phyloP scores from a whole-genome alignment of 2,329 filamentous ascomycete species.

The Aspergillus terreus region DNA sequence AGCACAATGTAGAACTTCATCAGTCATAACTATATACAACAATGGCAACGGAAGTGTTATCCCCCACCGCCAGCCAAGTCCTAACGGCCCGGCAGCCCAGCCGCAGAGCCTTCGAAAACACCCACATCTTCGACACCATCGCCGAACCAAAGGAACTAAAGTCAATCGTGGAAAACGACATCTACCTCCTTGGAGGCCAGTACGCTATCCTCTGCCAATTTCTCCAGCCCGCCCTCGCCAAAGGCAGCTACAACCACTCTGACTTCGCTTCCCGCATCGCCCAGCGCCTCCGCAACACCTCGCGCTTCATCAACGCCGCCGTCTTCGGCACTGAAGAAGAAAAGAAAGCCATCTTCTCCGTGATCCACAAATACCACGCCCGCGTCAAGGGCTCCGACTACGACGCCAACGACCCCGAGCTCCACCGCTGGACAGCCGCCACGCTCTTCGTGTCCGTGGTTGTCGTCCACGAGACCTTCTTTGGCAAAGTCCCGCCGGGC shows the following conservation, averaged over 20 bases:
- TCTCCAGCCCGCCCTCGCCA: constrained; percentile 22
- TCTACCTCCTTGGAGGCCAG: constrained; percentile 12
- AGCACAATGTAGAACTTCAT: too few species aligned
- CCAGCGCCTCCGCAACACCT: constrained; percentile 22
- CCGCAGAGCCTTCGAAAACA: neutral
- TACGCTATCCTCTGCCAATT: constrained; percentile 25
- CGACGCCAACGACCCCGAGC: constrained; percentile 24
- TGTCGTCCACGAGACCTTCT: constrained; percentile 24
- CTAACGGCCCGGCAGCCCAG: neutral
- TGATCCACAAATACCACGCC: constrained; percentile 22
- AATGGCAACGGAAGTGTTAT: neutral
- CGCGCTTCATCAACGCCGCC: constrained; percentile 23
- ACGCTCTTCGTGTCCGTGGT: constrained; percentile 24
- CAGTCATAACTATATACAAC: too few species aligned
- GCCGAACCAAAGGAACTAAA: constrained; percentile 2
- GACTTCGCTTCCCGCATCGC: constrained; percentile 22
- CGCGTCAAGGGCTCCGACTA: constrained; percentile 23
- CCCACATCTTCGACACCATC: constrained; percentile 4
- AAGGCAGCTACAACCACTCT: constrained; percentile 23
- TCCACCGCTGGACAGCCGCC: constrained; percentile 28
- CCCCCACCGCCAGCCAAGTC: neutral
- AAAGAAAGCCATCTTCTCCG: constrained; percentile 23
- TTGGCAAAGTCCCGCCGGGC: constrained; percentile 9
- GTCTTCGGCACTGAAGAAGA: constrained; percentile 21
- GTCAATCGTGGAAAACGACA: constrained; percentile 5